Conservation (phyloP, 2,329 filamentous ascomycete species). For the Trichoderma semiorbis region DNA sequence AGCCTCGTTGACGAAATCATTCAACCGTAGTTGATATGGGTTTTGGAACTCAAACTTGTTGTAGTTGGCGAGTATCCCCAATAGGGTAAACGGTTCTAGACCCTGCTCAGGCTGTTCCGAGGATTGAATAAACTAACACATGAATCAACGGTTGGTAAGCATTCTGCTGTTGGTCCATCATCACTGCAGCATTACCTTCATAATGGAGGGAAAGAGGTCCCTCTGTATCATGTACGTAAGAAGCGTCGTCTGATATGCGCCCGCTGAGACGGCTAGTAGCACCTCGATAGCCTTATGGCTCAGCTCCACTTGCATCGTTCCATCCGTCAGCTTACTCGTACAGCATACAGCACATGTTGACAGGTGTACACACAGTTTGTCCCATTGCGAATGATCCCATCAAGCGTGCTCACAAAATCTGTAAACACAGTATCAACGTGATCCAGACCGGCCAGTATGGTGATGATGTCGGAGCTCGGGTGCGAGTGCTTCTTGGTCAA, state of each 20-base stretch:
- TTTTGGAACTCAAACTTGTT: conserved; percentile 99
- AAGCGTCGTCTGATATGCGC: conserved; percentile 93
- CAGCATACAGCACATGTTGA: conserved; percentile 25
- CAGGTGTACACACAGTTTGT: conserved; percentile 55
- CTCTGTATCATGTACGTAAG: conserved; percentile 93
- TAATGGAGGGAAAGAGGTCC: conserved; percentile 89
- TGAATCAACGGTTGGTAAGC: conserved; percentile 7
- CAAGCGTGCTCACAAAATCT: conserved; percentile 80
- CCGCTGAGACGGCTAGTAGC: conserved; percentile 78
- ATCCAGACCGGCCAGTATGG: conserved; percentile 82
- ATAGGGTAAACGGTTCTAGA: conserved; percentile 73
- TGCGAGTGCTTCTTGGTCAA: conserved; percentile 91
- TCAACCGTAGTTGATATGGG: conserved; percentile 84
- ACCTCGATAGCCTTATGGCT: conserved; percentile 78
- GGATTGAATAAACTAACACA: conserved; percentile 71
- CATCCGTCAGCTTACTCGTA: conserved; percentile 2
- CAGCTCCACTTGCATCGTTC: conserved; percentile 57
- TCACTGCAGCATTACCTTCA: conserved; percentile 64
- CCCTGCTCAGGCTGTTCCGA: conserved; percentile 60
- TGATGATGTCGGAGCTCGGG: conserved; percentile 91
- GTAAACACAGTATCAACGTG: conserved; percentile 82
- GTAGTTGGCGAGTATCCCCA: conserved; percentile 91
- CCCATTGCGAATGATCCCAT: conserved; percentile 77
- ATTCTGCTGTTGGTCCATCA: neutral
- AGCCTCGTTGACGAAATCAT: conserved; percentile 91